A percentile compares a stretch with the other conserved stretches of the same genome.
Evolutionary conservation across 2,329 filamentous ascomycete species (phyloP).

Genomic region (Botryosphaeria dothidea): DNA sequence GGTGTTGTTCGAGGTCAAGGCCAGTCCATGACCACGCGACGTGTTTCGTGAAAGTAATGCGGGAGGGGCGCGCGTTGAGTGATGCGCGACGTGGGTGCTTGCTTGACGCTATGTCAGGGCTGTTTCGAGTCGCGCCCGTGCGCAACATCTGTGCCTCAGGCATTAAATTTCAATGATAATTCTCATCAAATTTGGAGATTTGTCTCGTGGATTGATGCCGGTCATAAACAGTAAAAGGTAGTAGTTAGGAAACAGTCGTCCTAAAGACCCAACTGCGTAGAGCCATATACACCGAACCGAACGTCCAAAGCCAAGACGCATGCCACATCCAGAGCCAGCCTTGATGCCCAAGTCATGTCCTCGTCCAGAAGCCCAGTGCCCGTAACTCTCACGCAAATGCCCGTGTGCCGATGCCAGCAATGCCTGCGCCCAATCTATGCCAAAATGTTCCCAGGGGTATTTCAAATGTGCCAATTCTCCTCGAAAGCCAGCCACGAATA

Average conservation of each 20-base stretch:
- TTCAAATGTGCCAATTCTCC: constrained; percentile 16
- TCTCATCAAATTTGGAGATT: too few relatives aligned
- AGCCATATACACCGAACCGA: background rate
- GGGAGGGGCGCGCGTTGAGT: constrained; percentile 4
- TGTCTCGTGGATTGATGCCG: background rate
- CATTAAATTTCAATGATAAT: background rate
- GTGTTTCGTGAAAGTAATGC: background rate
- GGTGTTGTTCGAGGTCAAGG: background rate
- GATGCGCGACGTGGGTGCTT: constrained; percentile 8
- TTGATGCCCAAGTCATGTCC: constrained; percentile 13
- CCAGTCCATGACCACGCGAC: constrained; percentile 19
- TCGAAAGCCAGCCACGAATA: constrained; percentile 6
- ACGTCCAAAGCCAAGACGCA: constrained; percentile 11
- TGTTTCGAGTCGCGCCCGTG: background rate
- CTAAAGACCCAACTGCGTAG: background rate
- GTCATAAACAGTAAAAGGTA: background rate
- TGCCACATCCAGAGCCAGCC: constrained; percentile 2
- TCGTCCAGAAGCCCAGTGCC: constrained; percentile 5
- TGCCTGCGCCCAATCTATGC: constrained; percentile 9
- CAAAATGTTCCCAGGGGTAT: constrained; percentile 6
- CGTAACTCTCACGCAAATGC: constrained; percentile 7
- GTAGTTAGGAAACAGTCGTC: background rate
- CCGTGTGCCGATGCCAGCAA: constrained; percentile 2
- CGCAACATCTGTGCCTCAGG: background rate
- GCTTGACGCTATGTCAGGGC: constrained; percentile 18